A percentile compares a stretch with the other conserved stretches of the same genome.
phyloP scores from a whole-genome alignment of 2,329 filamentous ascomycete species.

The Cercospora nicotianae region DNA sequence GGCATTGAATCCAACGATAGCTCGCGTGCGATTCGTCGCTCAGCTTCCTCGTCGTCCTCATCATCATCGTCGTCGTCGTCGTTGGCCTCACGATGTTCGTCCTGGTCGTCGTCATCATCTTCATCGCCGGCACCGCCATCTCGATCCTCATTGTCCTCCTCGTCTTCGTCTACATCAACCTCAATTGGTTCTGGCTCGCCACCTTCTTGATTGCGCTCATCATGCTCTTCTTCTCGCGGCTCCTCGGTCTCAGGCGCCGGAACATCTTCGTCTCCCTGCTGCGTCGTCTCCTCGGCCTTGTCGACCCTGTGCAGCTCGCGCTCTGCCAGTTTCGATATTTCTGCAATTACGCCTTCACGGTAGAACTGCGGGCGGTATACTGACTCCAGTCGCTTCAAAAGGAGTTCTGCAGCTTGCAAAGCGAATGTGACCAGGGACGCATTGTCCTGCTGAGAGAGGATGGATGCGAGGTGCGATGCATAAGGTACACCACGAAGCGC shows the following conservation, averaged over 20 bases:
- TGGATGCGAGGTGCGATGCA: conserved; percentile 91
- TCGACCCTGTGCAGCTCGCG: conserved; percentile 34
- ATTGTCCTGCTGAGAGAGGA: conserved; percentile 93
- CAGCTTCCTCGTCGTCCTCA: conserved; percentile 49
- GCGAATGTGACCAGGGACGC: conserved; percentile 81
- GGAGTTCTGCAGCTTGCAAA: conserved; percentile 82
- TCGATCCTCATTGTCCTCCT: conserved; percentile 39
- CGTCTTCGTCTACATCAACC: conserved; percentile 29
- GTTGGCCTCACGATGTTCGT: conserved; percentile 29
- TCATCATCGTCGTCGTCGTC: conserved; percentile 47
- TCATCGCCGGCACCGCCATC: conserved; percentile 28
- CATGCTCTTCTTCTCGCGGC: conserved; percentile 45
- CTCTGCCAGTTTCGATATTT: conserved; percentile 78
- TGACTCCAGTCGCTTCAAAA: conserved; percentile 77
- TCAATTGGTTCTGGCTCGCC: conserved; percentile 29
- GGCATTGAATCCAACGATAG: conserved; percentile 56
- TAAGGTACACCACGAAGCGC: conserved; percentile 86
- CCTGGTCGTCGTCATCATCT: conserved; percentile 28
- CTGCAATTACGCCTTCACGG: conserved; percentile 89
- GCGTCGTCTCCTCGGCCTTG: conserved; percentile 17
- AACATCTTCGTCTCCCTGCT: conserved; percentile 30
- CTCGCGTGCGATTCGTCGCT: conserved; percentile 53
- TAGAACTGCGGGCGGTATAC: conserved; percentile 97
- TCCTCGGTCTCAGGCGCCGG: conserved; percentile 43
- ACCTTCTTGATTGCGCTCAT: conserved; percentile 54